Conservation (phyloP, 2,329 filamentous ascomycete genomes). For the Aspergillus proliferans region DNA sequence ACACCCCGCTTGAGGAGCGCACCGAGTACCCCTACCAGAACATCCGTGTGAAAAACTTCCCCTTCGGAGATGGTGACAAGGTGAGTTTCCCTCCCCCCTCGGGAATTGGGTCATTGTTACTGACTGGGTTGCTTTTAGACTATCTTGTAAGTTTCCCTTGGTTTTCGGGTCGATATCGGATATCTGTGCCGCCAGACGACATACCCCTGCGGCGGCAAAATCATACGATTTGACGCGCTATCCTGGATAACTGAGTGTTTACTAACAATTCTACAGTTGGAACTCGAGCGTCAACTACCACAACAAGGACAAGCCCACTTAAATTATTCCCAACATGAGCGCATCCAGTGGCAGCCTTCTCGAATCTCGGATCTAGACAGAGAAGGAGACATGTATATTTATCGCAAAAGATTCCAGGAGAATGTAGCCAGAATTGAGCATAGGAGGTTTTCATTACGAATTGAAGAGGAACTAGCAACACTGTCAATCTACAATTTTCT, state of each 20-base stretch:
- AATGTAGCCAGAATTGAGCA: slow-evolving; percentile 14
- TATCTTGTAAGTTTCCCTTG: slow-evolving; percentile 52
- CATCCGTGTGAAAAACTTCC: slow-evolving; percentile 92
- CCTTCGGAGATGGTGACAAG: slow-evolving; percentile 95
- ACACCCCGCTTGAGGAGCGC: slow-evolving; percentile 82
- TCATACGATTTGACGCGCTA: background rate
- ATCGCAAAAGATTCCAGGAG: slow-evolving; percentile 12
- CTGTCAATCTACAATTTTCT: background rate
- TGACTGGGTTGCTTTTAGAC: slow-evolving; percentile 42
- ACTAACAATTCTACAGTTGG: slow-evolving; percentile 58
- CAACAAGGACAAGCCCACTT: slow-evolving; percentile 71
- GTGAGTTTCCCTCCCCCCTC: slow-evolving; percentile 41
- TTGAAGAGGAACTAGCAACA: slow-evolving; percentile 9
- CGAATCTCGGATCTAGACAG: slow-evolving; percentile 1
- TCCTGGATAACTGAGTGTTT: background rate
- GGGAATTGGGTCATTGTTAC: background rate
- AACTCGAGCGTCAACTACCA: slow-evolving; percentile 94
- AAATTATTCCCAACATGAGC: slow-evolving; percentile 13
- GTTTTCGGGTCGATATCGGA: background rate
- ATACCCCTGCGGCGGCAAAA: background rate
- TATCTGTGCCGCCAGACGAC: background rate
- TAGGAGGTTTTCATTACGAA: slow-evolving; percentile 17
- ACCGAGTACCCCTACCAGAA: slow-evolving; percentile 96
- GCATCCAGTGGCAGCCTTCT: background rate
- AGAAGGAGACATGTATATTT: slow-evolving; percentile 26